Conservation (phyloP, 2,329 filamentous ascomycete species). For the Fusarium falciforme region DNA sequence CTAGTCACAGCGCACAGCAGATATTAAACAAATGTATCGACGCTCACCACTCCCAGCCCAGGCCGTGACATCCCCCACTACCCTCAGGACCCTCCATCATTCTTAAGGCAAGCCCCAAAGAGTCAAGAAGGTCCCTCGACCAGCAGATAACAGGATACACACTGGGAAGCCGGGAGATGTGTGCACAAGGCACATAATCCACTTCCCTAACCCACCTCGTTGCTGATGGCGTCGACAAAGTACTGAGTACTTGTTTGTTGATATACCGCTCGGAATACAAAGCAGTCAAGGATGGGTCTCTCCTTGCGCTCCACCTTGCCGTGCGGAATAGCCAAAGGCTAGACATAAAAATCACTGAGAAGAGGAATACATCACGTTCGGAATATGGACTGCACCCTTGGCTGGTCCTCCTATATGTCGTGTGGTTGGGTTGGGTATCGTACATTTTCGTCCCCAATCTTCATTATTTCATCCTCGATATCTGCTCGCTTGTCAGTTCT, state of each 20-base stretch:
- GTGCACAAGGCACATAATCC: slow-evolving; percentile 45
- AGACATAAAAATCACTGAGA: slow-evolving; percentile 6
- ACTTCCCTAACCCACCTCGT: slow-evolving; percentile 43
- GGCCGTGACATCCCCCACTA: slow-evolving; percentile 43
- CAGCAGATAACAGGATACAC: slow-evolving; percentile 53
- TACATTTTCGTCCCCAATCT: slow-evolving; percentile 45
- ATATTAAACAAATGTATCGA: slow-evolving; percentile 53
- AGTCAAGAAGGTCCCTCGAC: slow-evolving; percentile 12
- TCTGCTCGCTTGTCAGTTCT: slow-evolving; percentile 40
- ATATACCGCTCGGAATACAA: slow-evolving; percentile 82
- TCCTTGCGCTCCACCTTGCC: slow-evolving; percentile 82
- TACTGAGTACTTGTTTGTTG: slow-evolving; percentile 45
- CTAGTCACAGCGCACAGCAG: no score
- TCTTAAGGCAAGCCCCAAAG: slow-evolving; percentile 5
- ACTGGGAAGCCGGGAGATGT: slow-evolving; percentile 55
- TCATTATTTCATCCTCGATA: slow-evolving; percentile 31
- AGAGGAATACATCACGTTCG: slow-evolving; percentile 7
- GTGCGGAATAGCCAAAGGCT: slow-evolving; percentile 63
- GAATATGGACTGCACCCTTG: background rate
- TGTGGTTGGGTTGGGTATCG: slow-evolving; percentile 51
- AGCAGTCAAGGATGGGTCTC: slow-evolving; percentile 79
- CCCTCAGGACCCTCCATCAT: slow-evolving; percentile 16
- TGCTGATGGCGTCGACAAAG: slow-evolving; percentile 40
- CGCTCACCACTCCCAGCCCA: slow-evolving; percentile 52
- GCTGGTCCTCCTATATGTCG: slow-evolving; percentile 24